Evolutionary conservation across 257 asterid genomes (phyloP).

Genomic region (Nicotiana tabacum): DNA sequence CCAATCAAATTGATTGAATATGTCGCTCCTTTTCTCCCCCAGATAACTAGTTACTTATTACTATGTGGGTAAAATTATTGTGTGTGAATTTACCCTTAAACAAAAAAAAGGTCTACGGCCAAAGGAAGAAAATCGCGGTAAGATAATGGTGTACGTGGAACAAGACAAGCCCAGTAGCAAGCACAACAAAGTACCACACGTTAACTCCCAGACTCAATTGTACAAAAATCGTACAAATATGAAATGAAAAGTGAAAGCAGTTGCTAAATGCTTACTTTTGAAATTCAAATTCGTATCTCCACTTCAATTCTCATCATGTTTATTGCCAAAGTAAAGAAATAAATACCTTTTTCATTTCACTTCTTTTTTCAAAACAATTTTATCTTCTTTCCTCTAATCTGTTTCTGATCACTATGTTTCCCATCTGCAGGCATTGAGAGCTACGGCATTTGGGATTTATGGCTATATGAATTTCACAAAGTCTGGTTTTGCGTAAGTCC

Average conservation of each 20-base stretch:
- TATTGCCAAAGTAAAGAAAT: constrained; percentile 53
- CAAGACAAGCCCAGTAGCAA: neutral
- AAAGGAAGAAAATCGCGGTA: neutral
- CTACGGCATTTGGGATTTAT: constrained; percentile 61
- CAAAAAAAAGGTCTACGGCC: neutral
- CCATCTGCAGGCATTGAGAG: constrained; percentile 61
- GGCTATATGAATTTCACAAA: constrained; percentile 84
- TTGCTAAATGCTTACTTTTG: constrained; percentile 14
- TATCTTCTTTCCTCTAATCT: neutral
- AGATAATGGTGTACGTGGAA: neutral
- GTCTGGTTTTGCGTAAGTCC: constrained; percentile 60
- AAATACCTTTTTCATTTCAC: neutral
- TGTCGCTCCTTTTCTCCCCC: too few relatives aligned
- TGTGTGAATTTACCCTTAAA: too few relatives aligned
- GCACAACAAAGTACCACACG: too few relatives aligned
- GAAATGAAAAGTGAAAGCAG: too few relatives aligned
- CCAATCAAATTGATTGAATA: too few relatives aligned
- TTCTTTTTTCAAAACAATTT: neutral
- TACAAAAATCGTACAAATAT: too few relatives aligned
- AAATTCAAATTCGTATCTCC: constrained; percentile 31
- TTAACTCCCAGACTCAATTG: too few relatives aligned
- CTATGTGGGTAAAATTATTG: too few relatives aligned
- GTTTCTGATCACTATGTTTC: neutral
- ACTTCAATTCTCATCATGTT: constrained; percentile 47
- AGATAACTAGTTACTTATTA: too few relatives aligned